Evolutionary conservation across 2,329 filamentous ascomycete genomes (phyloP).

Genomic region (Cladosporium austrohemisphaericum): DNA sequence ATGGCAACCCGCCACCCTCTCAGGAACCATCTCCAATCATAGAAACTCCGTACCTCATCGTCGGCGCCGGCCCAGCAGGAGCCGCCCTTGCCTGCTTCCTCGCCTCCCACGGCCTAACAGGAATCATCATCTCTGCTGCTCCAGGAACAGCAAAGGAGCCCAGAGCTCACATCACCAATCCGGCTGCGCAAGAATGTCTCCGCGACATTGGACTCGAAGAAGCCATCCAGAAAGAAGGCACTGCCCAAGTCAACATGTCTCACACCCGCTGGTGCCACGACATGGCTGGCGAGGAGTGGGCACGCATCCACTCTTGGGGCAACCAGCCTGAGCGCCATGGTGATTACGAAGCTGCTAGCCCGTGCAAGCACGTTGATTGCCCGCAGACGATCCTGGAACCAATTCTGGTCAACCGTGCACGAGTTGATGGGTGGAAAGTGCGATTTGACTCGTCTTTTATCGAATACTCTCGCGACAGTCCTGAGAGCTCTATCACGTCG

Average conservation of each 20-base stretch:
- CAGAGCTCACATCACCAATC: conserved; percentile 59
- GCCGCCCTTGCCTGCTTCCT: conserved; percentile 34
- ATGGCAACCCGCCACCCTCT: conserved; percentile 1
- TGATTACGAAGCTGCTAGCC: conserved; percentile 41
- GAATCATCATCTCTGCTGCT: conserved; percentile 51
- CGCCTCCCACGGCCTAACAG: conserved; percentile 39
- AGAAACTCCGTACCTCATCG: conserved; percentile 31
- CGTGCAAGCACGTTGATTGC: conserved; percentile 42
- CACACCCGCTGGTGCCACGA: conserved; percentile 44
- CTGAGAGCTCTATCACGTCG: conserved; percentile 31
- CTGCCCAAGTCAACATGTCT: conserved; percentile 34
- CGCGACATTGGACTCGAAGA: conserved; percentile 44
- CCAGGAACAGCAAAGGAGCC: conserved; percentile 54
- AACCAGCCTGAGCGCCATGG: conserved; percentile 38
- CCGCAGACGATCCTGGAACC: conserved; percentile 45
- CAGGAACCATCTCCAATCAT: conserved; percentile 2
- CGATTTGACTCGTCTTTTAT: conserved; percentile 40
- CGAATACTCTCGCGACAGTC: conserved; percentile 23
- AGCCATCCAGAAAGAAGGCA: conserved; percentile 32
- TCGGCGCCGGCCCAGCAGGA: conserved; percentile 35
- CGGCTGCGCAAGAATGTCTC: conserved; percentile 51
- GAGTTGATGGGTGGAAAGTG: conserved; percentile 37
- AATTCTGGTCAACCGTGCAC: conserved; percentile 38
- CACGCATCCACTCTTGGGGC: conserved; percentile 42
- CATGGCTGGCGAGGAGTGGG: conserved; percentile 46